These are phyloP conservation scores for Yamadazyma olivae DNA, from an alignment of 805 yeast species.

Conservation along the genomic window DNA sequence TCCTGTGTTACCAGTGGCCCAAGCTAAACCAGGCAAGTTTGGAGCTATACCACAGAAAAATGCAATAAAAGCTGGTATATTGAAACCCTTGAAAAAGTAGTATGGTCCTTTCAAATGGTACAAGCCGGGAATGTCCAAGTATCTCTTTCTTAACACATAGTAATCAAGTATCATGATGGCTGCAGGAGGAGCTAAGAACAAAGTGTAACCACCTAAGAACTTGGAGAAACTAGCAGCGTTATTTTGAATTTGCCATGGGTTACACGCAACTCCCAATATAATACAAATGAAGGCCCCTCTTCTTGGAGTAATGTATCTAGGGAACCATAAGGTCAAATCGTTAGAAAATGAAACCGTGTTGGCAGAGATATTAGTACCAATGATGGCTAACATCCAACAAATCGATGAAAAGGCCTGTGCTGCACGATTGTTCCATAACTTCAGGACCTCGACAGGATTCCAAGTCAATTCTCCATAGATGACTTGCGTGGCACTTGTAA, in stretches of 20 bases:
- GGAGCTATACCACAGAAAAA: slow-evolving; percentile 17
- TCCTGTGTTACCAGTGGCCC: slow-evolving; percentile 7
- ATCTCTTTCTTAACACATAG: slow-evolving; percentile 4
- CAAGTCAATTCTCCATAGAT: slow-evolving; percentile 11
- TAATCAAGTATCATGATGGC: slow-evolving; percentile 7
- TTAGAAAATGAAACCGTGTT: slow-evolving; percentile 63
- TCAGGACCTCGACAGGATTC: slow-evolving; percentile 47
- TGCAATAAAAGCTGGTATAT: slow-evolving; percentile 9
- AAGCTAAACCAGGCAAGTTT: slow-evolving; percentile 10
- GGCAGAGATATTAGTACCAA: slow-evolving; percentile 75
- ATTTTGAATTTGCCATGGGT: slow-evolving; percentile 14
- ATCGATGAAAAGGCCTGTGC: slow-evolving; percentile 13
- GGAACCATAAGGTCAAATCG: slow-evolving; percentile 64
- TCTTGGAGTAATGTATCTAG: slow-evolving; percentile 66
- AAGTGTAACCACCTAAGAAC: slow-evolving; percentile 14
- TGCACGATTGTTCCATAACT: slow-evolving; percentile 41
- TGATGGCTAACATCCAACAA: slow-evolving; percentile 7
- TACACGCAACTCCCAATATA: slow-evolving; percentile 2
- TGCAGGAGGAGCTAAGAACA: slow-evolving; percentile 10
- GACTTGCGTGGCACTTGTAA: slow-evolving; percentile 12
- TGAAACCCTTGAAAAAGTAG: slow-evolving; percentile 7
- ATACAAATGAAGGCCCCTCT: slow-evolving; percentile 65
- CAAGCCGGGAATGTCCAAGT: slow-evolving; percentile 3
- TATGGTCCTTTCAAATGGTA: slow-evolving; percentile 5
- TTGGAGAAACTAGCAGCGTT: slow-evolving; percentile 10